Base-by-base conservation (phyloP, 2,329 filamentous ascomycete species). In the Aureobasidium sp. region DNA sequence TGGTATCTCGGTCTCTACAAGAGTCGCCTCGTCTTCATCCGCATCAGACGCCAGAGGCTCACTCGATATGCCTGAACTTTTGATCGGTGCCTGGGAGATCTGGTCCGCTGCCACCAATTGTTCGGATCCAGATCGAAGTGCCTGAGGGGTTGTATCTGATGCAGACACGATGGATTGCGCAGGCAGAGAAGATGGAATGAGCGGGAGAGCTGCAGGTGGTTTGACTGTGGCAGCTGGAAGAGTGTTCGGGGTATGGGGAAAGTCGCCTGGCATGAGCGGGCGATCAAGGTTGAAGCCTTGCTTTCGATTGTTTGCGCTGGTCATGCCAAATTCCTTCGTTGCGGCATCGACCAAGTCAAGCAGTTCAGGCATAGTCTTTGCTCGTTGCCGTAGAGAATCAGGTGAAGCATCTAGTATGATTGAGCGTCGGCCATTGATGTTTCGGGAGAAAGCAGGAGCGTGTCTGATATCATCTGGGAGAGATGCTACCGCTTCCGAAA, bases 341-440 rank as follows among this genome's bases (percentile, higher is more conserved):
- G 70, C 70, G 56, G 71, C 71, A 29, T 74, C 69, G 49, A 77
- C 67, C 39, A 75, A 59, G 19, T 72, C 66, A 6, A 76, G 64
- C 2, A 77, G 64, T 15, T 76, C 71, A 7, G 71, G 67, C 4
- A 74, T 61, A 12, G 72, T 72, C 31, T 67, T 71, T 33, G 71
- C 67, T 29, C 64, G 64, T 15, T 67, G 63, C 37, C 61, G 61
- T 29, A 73, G 48, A 15, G 52, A 62, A 14, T 65, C 59, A 31
- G 42, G 65, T 49, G 67, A 53, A 49, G 74, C 70, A 49, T 75
- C 75, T 11, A 75, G 50, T 19, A 65, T 61, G 33, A 66, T 62
- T n/a, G 65, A 54, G 31, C 58, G 61, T 27, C 40, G 33, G n/a
- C 40, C 58, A 19, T 59, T 48, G 48, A 54, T 54, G 33, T 61